Percentiles rank a stretch among this genome's conserved stretches.
phyloP scores from a whole-genome alignment of 805 yeast genomes.

The Yarrowia divulgata region DNA sequence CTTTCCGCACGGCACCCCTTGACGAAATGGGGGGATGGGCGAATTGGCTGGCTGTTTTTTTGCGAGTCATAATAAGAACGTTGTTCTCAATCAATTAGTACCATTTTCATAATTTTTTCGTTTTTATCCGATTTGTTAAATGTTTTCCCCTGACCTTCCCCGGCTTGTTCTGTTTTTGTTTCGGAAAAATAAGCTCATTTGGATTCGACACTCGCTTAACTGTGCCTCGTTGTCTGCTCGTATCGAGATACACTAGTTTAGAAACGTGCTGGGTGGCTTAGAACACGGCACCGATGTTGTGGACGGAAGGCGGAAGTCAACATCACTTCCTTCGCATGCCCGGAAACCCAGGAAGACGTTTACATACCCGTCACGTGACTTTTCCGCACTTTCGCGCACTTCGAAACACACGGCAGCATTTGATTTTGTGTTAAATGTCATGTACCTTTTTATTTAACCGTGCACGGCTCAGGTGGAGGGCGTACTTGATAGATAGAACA shows the following conservation, averaged over 20 bases:
- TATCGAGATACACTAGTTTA: background rate
- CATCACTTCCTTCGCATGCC: background rate
- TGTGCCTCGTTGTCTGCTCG: conserved; percentile 5
- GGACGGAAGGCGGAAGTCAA: background rate
- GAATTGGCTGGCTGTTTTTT: too few relatives aligned
- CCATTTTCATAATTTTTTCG: too few relatives aligned
- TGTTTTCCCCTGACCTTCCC: too few relatives aligned
- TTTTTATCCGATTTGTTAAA: too few relatives aligned
- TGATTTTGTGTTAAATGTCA: conserved; percentile 5
- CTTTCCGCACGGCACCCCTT: background rate
- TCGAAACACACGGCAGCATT: background rate
- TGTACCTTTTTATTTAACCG: background rate
- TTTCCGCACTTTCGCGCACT: background rate
- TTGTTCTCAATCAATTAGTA: too few relatives aligned
- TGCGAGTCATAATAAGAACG: too few relatives aligned
- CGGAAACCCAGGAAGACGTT: background rate
- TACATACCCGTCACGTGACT: conserved; percentile 10
- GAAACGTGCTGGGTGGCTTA: background rate
- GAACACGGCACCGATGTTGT: background rate
- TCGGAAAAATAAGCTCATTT: background rate
- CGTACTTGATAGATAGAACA: background rate
- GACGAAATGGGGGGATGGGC: background rate
- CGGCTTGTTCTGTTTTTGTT: too few relatives aligned
- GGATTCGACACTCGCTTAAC: background rate
- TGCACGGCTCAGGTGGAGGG: conserved; percentile 15